These are phyloP conservation scores for Eutreptiella sp. DNA, from an alignment of 208 protist species.

Conservation along the genomic window DNA sequence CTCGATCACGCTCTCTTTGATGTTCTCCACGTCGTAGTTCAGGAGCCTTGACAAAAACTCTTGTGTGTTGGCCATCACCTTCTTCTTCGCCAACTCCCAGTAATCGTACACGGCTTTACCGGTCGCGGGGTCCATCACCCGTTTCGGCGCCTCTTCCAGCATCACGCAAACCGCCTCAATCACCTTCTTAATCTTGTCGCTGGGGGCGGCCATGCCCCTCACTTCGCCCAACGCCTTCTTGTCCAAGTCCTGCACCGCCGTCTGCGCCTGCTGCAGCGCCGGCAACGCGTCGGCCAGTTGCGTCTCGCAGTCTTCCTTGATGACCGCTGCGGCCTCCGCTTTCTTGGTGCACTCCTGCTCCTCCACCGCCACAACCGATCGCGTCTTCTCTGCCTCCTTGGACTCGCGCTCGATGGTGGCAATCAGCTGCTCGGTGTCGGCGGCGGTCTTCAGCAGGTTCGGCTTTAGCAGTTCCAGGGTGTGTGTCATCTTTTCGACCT, in stretches of 20 bases:
- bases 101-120: slow-evolving; percentile 76
- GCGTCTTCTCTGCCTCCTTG: slow-evolving; percentile 66
- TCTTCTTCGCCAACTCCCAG: slow-evolving; percentile 65
- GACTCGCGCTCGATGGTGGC: slow-evolving; percentile 71
- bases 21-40: slow-evolving; percentile 38
- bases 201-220: slow-evolving; percentile 87
- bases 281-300: slow-evolving; percentile 90
- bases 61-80: slow-evolving; percentile 39
- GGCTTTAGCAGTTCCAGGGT: slow-evolving; percentile 79
- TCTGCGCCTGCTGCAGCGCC: slow-evolving; percentile 82
- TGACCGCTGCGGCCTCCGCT: slow-evolving; percentile 74
- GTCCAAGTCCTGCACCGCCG: slow-evolving; percentile 81
- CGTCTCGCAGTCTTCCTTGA: slow-evolving; percentile 89
- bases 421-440: slow-evolving; percentile 75
- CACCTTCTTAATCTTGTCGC: slow-evolving; percentile 86
- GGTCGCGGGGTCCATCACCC: slow-evolving; percentile 63
- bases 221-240: slow-evolving; percentile 88
- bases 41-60: slow-evolving; percentile 47
- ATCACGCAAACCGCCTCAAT: slow-evolving; percentile 82
- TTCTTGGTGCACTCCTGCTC: slow-evolving; percentile 78
- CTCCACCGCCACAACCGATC: slow-evolving; percentile 73
- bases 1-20: slow-evolving; percentile 55
- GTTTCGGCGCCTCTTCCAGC: slow-evolving; percentile 75
- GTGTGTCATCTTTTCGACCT: slow-evolving; percentile 88
- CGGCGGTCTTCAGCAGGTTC: slow-evolving; percentile 80